A percentile compares a stretch with the other conserved stretches of the same genome.
phyloP scores from a whole-genome alignment of 2,329 filamentous ascomycete species.

The Fusarium virguliforme region DNA sequence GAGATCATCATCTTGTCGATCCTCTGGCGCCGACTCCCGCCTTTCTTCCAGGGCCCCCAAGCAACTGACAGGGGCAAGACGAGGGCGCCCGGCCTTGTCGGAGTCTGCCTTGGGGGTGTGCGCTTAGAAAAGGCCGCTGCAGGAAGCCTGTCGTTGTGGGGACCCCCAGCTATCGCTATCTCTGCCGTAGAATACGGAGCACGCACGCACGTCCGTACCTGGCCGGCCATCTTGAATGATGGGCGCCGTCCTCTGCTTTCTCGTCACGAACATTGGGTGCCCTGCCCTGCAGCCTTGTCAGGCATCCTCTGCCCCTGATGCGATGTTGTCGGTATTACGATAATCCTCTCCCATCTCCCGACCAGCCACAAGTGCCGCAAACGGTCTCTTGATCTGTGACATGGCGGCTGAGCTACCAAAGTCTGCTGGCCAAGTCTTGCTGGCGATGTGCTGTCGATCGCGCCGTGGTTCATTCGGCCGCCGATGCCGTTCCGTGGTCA shows the following conservation, averaged over 20 bases:
- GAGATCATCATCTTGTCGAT: conserved; percentile 53
- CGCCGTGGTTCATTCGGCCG: conserved; percentile 21
- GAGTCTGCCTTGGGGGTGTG: conserved; percentile 39
- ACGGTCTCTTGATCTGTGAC: conserved; percentile 5
- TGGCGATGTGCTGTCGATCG: conserved; percentile 23
- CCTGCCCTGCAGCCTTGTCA: conserved; percentile 50
- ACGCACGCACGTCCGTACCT: conserved; percentile 40
- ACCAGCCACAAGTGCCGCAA: conserved; percentile 12
- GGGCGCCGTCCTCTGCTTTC: conserved; percentile 46
- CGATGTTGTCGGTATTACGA: conserved; percentile 20
- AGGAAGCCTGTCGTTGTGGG: conserved; percentile 40
- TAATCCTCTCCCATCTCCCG: conserved; percentile 9
- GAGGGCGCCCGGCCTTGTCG: conserved; percentile 26
- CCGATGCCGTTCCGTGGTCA: conserved; percentile 18
- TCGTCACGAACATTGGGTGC: conserved; percentile 43
- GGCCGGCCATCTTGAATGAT: conserved; percentile 30
- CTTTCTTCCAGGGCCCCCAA: conserved; percentile 47
- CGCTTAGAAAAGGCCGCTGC: conserved; percentile 36
- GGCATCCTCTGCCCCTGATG: conserved; percentile 32
- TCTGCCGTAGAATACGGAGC: conserved; percentile 48
- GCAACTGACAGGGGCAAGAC: conserved; percentile 37
- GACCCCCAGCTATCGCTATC: conserved; percentile 46
- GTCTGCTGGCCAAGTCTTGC: conserved; percentile 25
- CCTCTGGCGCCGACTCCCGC: conserved; percentile 51
- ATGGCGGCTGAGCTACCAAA: conserved; percentile 23